Base-by-base conservation (phyloP, 106 monocot species). In the Gastrodia elata region DNA sequence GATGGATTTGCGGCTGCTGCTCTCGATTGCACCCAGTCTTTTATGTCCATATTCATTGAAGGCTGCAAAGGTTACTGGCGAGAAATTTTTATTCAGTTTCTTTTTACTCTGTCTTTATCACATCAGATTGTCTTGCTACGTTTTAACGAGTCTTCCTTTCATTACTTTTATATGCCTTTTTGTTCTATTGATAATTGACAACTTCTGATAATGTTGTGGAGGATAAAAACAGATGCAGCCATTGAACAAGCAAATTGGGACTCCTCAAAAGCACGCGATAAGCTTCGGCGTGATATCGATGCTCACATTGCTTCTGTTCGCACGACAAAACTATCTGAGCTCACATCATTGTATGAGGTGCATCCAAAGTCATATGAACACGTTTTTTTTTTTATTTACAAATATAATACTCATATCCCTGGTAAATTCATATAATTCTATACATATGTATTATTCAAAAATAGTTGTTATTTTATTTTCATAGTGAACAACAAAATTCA, bases 221-320 rank as follows among this genome's bases (percentile, higher is more conserved):
- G 72, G 3, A 40, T 30, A 26, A 70, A 27, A 82, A 68, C 83
- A 97, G 97, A 93, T 84, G 92, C 84, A 65, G 73, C 73, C 68
- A 80, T 97, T 65, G 46, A 87, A 78, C 97, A 86, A 83, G 86
- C 88, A 56, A 80, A 78, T 27, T 88, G 90, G 92, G 90, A 97
- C 48, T 56, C 88, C 30, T 86, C 86, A 16, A 93, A 90, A 72
- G 73, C 81, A 58, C 78, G 77, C 38, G 92, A 97, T 7, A 97
- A 90, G 70, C 86, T 97, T 83, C 78, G 39, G 61, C 84, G 90
- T 39, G 90, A 92, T 80, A 92, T 97, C 79, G 84, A 90, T 71
- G 58, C 81, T 58, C 82, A 97, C 80, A 40, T 88, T 67, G 52
- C 72, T 48, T 82, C 90, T 81, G 92, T 97, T 77, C 86, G 86